A percentile compares a stretch with the other conserved stretches of the same genome.
phyloP scores from a whole-genome alignment of 2,329 filamentous ascomycete genomes.

The Endocalyx cinctus region DNA sequence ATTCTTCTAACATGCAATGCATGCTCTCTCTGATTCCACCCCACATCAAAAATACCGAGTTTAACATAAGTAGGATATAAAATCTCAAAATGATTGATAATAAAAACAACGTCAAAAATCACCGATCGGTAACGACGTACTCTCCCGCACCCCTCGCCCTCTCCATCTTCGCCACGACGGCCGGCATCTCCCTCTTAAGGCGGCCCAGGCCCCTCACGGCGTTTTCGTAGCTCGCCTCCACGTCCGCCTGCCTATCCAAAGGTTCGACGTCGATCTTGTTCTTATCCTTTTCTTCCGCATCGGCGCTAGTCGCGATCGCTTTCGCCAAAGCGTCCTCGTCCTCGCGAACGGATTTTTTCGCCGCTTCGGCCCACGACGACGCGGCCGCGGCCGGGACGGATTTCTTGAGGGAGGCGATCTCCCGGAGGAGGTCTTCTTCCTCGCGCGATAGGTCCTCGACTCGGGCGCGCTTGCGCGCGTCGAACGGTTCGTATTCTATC shows the following conservation, averaged over 20 bases:
- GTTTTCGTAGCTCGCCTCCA: constrained; percentile 41
- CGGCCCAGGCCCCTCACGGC: constrained; percentile 48
- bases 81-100: too few species aligned
- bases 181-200: constrained; percentile 57
- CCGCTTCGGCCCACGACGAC: constrained; percentile 34
- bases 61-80: too few species aligned
- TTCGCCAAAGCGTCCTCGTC: constrained; percentile 42
- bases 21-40: too few species aligned
- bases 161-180: constrained; percentile 61
- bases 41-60: too few species aligned
- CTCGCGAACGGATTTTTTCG: constrained; percentile 34
- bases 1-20: too few species aligned
- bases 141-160: constrained; percentile 55
- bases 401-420: constrained; percentile 58
- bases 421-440: constrained; percentile 60
- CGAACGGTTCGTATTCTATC: constrained; percentile 54
- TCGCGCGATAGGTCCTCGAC: constrained; percentile 57
- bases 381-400: constrained; percentile 44
- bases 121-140: constrained; percentile 48
- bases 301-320: constrained; percentile 5
- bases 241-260: constrained; percentile 41
- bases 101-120: too few species aligned
- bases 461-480: constrained; percentile 52
- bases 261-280: constrained; percentile 24
- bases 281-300: constrained; percentile 8